Evolutionary conservation across 208 protist species (phyloP).

Genomic region (Leishmania tarentolae): DNA sequence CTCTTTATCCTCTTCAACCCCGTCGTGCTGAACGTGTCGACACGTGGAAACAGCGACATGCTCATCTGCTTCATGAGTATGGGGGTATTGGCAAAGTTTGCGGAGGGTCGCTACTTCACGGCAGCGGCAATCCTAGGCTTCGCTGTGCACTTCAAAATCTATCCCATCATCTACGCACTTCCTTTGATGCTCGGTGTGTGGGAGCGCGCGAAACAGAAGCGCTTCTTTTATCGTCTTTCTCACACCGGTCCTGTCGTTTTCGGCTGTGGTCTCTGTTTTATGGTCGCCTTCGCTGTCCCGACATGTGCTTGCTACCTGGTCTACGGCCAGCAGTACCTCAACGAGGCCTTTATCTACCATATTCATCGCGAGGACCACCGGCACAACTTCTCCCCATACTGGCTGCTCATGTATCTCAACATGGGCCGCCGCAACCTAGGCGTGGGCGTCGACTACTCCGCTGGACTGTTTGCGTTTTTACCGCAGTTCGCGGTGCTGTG

Average conservation of each 20-base stretch:
- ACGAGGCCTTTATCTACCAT: slow-evolving; percentile 88
- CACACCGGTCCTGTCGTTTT: slow-evolving; percentile 25
- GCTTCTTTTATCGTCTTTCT: slow-evolving; percentile 13
- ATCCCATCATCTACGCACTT: slow-evolving; percentile 92
- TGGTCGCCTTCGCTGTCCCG: slow-evolving; percentile 47
- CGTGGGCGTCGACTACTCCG: slow-evolving; percentile 49
- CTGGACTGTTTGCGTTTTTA: slow-evolving; percentile 82
- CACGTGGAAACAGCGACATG: slow-evolving; percentile 94
- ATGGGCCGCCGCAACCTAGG: slow-evolving; percentile 53
- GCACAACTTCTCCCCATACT: slow-evolving; percentile 95
- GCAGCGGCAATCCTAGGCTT: slow-evolving; percentile 76
- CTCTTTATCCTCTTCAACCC: slow-evolving; percentile 92
- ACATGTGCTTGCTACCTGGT: slow-evolving; percentile 58
- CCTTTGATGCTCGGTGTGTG: slow-evolving; percentile 74
- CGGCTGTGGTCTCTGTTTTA: slow-evolving; percentile 49
- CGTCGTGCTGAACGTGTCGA: slow-evolving; percentile 91
- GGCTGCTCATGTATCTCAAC: slow-evolving; percentile 90
- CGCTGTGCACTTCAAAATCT: slow-evolving; percentile 93
- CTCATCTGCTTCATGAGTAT: slow-evolving; percentile 90
- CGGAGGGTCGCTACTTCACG: slow-evolving; percentile 43
- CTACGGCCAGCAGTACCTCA: slow-evolving; percentile 79
- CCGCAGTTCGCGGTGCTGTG: slow-evolving; percentile 79
- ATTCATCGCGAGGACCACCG: slow-evolving; percentile 80
- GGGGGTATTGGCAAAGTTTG: slow-evolving; percentile 70
- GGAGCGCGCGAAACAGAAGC: slow-evolving; percentile 24